Base-by-base conservation (phyloP, 2,329 filamentous ascomycete genomes). In the Hypoxylon rubiginosum region DNA sequence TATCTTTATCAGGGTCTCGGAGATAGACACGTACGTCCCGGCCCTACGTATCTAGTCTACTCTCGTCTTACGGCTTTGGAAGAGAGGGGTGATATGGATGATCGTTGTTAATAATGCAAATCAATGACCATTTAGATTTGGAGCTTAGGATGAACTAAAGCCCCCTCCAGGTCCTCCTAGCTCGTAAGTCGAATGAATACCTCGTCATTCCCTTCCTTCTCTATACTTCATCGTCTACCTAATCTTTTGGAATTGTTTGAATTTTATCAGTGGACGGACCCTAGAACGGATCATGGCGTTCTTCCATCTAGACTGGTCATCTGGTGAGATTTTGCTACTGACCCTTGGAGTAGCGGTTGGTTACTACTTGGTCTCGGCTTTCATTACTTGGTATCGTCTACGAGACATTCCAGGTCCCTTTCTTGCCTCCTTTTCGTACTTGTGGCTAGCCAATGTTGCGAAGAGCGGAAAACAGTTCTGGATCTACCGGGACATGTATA, bases 401-500 rank as follows among this genome's bases (percentile, higher is more conserved):
- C 74, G 79, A 10, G 75, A 80, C 52, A 77, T 83, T 63, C 76
- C 76, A 2, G 81, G 81, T 0, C 81, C 81, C 1, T 67, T 71
- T 13, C 57, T 72, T 5, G 79, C 80, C 2, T 76, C 68, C 0
- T 75, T 82, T 53, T 81, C 80, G 0, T 79, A 79, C 54, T 74
- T 78, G 70, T 83, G 81, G 81, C 26, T 50, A 9, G 46, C 46
- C 15, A 50, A 50, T 8, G 66, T 82, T 70, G 76, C 11, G 76
- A 79, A 48, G 58, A 62, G 57, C 61, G 58, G 67, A 39, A 49
- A 54, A 11, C 60, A 66, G 32, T 51, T 72, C 26, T 50, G 46
- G 46, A 30, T 50, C 24, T 50, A 50, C 19, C 46, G 46, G 24
- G 62, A 51, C 41, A 54, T 52, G 28, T 59, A 58, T 11, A 62